Evolutionary conservation across 106 monocot species (phyloP), one percentile per base, ranked within the genome.

Genomic region (Apostasia ramifera): DNA sequence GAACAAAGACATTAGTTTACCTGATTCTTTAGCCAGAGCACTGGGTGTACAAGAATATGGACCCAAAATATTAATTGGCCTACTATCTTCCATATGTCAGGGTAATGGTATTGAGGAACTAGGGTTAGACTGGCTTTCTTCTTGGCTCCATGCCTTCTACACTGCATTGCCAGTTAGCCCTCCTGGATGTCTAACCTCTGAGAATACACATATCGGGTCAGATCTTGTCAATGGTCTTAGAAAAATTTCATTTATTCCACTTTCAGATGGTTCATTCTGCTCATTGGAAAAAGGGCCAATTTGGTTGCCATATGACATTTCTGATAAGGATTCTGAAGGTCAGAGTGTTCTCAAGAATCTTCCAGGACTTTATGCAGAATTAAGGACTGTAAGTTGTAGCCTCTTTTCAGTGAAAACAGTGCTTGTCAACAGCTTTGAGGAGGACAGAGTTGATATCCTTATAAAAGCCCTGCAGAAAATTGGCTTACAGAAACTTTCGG

Each of bases 41-140:
- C 67, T 88, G 55, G 83, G 83, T 37, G 53, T 88, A 59, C 77
- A 80, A 78, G 81, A 82, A 9, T 88, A 83, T 83, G 78, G 83
- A 39, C 76, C 83, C 46, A 73, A 76, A 83, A 53, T 81, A 5
- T 70, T 88, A 58, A 49, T 72, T 9, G 81, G 78, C 2, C 56
- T 81, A 9, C 46, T 81, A 14, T 76, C 72, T 44, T 88, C 83
- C 1, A 63, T 78, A 66, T 81, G 88, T 15, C 48, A 63, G 0
- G 40, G 66, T 60, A 58, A 72, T 78, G 68, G 54, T 54, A 76
- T 73, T 76, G 57, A 73, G 56, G 6, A 12, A 43, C 11, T 83
- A 56, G 78, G 81, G 4, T 55, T 83, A 69, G 66, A 76, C 53
- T 88, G 88, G 88, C 26, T 88, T 41, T 75, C 75, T 57, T 70